phyloP scores from a whole-genome alignment of 495 filamentous ascomycete genomes.

The Cercophora scortea region DNA sequence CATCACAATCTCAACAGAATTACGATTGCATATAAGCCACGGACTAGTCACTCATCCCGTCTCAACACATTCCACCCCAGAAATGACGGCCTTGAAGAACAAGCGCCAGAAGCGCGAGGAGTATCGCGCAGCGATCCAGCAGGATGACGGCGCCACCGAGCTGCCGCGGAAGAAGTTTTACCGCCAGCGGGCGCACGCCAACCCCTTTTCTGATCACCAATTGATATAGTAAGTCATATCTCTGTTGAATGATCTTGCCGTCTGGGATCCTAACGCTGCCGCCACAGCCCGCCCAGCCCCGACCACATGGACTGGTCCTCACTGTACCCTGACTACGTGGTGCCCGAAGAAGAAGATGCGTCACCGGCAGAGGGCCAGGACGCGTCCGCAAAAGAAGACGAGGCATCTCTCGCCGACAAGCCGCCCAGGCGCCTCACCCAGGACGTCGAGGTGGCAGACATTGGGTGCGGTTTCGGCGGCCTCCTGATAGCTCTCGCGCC shows the following conservation, averaged over 20 bases:
- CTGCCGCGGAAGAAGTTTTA: conserved; percentile 93
- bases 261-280: not conserved
- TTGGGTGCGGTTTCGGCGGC: conserved; percentile 93
- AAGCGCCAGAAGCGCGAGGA: conserved; percentile 70
- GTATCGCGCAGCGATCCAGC: conserved; percentile 44
- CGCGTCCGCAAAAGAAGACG: conserved; percentile 16
- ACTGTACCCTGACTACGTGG: conserved; percentile 67
- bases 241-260: not conserved
- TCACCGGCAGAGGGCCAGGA: no score
- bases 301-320: conserved; percentile 84
- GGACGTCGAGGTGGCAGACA: conserved; percentile 88
- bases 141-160: conserved; percentile 15
- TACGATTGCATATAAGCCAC: not conserved
- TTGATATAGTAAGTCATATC: conserved; percentile 63
- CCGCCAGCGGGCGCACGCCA: conserved; percentile 91
- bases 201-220: conserved; percentile 90
- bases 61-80: not conserved
- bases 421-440: conserved; percentile 42
- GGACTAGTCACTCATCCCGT: not conserved
- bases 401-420: no score
- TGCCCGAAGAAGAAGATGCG: conserved; percentile 12
- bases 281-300: conserved; percentile 65
- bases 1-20: not conserved
- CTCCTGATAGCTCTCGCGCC: conserved; percentile 80
- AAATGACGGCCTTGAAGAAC: conserved; percentile 21